A percentile compares a stretch with the other conserved stretches of the same genome.
Conservation (phyloP, 1,284 basidiomycete genomes). For the Melampsora larici-populina region DNA sequence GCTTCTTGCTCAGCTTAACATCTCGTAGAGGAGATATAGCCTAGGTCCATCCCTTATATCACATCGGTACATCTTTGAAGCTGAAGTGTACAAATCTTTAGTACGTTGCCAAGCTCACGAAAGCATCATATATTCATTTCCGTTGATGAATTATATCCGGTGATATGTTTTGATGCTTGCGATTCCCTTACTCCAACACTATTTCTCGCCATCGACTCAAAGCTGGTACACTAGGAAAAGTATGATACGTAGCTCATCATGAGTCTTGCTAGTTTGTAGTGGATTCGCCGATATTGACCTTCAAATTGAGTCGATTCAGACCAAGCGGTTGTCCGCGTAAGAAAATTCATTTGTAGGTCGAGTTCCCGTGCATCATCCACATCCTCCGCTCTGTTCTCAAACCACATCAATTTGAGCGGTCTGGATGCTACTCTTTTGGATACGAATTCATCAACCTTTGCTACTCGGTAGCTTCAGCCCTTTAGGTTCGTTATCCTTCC, state of each 20-base stretch:
- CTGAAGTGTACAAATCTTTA: no score
- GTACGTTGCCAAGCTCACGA: no score
- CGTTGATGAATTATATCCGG: no score
- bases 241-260: neutral
- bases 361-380: neutral
- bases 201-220: no score
- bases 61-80: no score
- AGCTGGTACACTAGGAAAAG: no score
- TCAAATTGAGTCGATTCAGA: neutral
- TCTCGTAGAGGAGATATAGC: no score
- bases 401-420: neutral
- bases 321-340: slow-evolving; percentile 3
- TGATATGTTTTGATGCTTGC: no score
- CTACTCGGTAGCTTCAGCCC: neutral
- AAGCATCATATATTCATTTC: no score
- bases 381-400: neutral
- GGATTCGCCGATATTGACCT: slow-evolving; percentile 3
- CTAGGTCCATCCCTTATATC: no score
- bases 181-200: no score
- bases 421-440: neutral
- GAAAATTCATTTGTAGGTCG: slow-evolving; percentile 2
- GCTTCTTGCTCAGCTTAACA: no score
- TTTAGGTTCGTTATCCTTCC: neutral
- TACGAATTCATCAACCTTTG: neutral
- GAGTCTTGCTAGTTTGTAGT: neutral